These are phyloP conservation scores for Symbiodinium natans DNA, from an alignment of 73 alveolate species.

Conservation along the genomic window DNA sequence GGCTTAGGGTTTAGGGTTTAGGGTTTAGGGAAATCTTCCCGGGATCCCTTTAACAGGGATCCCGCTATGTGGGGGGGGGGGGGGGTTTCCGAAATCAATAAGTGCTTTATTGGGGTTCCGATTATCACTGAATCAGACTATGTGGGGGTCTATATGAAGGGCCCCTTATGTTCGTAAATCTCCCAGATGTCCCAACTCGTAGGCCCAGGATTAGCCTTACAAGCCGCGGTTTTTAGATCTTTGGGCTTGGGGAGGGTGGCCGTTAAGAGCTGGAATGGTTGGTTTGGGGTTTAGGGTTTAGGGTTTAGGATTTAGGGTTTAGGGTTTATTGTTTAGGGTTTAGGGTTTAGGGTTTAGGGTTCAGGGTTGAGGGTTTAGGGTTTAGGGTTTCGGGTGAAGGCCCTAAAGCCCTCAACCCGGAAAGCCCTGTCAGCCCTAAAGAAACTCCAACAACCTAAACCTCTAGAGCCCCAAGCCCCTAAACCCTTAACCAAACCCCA, in stretches of 20 bases:
- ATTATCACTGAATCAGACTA: no score
- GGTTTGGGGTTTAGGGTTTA: background rate
- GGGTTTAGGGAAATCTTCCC: no score
- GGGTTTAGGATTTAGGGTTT: background rate
- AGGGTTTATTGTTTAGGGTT: background rate
- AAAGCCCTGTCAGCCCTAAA: background rate
- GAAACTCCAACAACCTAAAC: background rate
- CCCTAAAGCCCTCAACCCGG: no score
- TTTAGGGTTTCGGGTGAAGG: background rate
- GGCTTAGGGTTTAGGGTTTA: background rate
- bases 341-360: background rate
- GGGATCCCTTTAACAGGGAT: background rate
- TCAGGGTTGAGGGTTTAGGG: background rate
- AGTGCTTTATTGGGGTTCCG: no score
- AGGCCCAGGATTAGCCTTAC: background rate
- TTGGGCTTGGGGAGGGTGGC: no score
- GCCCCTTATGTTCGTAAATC: background rate
- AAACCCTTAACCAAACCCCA: no score
- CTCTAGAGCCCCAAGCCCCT: background rate
- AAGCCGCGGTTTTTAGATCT: no score
- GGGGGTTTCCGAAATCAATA: no score
- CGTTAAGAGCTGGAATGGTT: no score
- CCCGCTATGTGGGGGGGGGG: no score
- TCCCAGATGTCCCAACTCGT: background rate
- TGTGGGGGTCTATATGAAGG: no score